These are phyloP conservation scores for Deinandra increscens DNA, from an alignment of 129 eudicot genomes.

Conservation along the genomic window DNA sequence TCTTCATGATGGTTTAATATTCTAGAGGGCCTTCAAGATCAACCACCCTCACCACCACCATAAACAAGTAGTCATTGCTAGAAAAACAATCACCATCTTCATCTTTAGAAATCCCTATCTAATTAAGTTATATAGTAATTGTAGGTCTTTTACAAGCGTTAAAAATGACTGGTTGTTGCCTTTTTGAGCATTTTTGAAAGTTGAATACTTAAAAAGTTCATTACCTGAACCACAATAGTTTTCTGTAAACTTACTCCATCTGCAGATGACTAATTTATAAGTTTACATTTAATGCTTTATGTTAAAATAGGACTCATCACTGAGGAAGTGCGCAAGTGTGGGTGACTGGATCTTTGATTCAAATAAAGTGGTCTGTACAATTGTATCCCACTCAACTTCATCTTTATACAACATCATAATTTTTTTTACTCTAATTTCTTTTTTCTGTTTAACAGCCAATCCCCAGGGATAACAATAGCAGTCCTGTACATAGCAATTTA, in stretches of 20 bases:
- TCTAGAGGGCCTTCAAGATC: too few relatives aligned
- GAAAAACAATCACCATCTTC: too few relatives aligned
- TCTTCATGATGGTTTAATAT: too few relatives aligned
- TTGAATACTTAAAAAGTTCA: background rate
- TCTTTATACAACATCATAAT: conserved; percentile 10
- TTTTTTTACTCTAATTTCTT: background rate
- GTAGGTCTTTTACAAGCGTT: background rate
- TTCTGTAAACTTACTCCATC: background rate
- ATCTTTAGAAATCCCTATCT: too few relatives aligned
- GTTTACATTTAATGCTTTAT: conserved; percentile 21
- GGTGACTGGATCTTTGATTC: conserved; percentile 93
- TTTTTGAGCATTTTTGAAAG: background rate
- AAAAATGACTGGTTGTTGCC: background rate
- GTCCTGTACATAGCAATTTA: conserved; percentile 49
- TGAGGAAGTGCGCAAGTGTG: conserved; percentile 95
- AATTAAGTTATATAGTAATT: too few relatives aligned
- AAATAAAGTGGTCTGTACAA: conserved; percentile 63
- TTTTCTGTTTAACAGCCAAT: conserved; percentile 50
- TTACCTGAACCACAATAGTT: background rate
- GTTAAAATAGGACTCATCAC: conserved; percentile 59
- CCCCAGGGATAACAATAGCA: conserved; percentile 51
- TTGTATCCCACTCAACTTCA: conserved; percentile 37
- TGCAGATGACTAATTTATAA: conserved; percentile 10
- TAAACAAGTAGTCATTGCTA: too few relatives aligned
- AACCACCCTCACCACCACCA: too few relatives aligned